These are phyloP conservation scores for Saccharomycopsis selenospora DNA, from an alignment of 805 yeast species.

Conservation along the genomic window DNA sequence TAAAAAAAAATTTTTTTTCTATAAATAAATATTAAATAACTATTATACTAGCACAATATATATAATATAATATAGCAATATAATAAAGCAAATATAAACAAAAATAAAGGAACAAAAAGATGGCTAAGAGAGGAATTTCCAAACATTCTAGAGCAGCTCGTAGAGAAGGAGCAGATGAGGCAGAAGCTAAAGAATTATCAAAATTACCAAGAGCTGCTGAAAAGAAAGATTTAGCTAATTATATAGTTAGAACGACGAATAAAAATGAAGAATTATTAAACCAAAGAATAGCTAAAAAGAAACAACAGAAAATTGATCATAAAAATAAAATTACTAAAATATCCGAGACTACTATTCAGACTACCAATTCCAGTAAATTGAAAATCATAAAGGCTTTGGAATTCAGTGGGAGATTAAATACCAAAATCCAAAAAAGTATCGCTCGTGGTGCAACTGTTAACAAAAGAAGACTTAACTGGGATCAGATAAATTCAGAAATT, in stretches of 20 bases:
- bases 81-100: no score
- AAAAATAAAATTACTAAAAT: background rate
- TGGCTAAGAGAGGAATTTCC: slow-evolving; percentile 19
- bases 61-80: no score
- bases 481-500: slow-evolving; percentile 15
- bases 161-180: slow-evolving; percentile 15
- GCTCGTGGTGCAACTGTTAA: slow-evolving; percentile 11
- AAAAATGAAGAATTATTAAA: slow-evolving; percentile 18
- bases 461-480: slow-evolving; percentile 19
- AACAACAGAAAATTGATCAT: slow-evolving; percentile 1
- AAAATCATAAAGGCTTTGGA: slow-evolving; percentile 13
- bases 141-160: slow-evolving; percentile 21
- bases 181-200: slow-evolving; percentile 19
- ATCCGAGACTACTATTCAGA: background rate
- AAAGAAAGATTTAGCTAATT: slow-evolving; percentile 17
- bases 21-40: no score
- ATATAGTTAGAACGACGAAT: slow-evolving; percentile 19
- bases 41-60: no score
- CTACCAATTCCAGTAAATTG: background rate
- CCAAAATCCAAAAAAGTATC: slow-evolving; percentile 19
- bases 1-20: no score
- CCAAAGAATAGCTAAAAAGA: slow-evolving; percentile 14
- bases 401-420: slow-evolving; percentile 15
- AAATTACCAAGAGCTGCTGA: slow-evolving; percentile 18
- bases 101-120: no score